Base-by-base conservation (phyloP, 345 rosid species). In the Syzygium aqueum region DNA sequence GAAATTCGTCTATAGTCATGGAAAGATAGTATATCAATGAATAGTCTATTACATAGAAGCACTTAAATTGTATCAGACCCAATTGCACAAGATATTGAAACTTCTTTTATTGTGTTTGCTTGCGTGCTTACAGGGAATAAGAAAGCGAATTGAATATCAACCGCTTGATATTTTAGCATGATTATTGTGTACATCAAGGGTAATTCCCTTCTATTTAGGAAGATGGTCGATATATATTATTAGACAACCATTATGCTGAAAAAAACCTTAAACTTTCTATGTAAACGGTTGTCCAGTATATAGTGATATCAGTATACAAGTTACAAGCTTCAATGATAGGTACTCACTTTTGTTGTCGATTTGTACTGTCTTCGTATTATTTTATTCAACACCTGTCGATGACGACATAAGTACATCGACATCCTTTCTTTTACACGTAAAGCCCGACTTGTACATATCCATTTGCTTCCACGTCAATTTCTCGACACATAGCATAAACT, bases 271-370 rank as follows among this genome's bases (percentile, higher is more conserved):
- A 19, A 73, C 49, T 73, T 19, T 73, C 27, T 19, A 37, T 33
- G 11, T 1, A 22, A 37, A 2, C 2, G 25, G 11, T 0, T 11
- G 25, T 73, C 10, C 11, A 65, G 25, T 4, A 19, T 2, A 0
- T 11, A 1, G 49, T 73, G 46, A 19, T 19, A 73, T 73, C 1
- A 73, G 13, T 37, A 73, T 73, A 67, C 40, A 8, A 67, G 78
- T 67, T 67, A 37, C 49, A 5, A 73, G 6, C 37, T 37, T 37
- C 22, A 37, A 37, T 2, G 13, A 4, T 10, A 73, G 82, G 43
- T 73, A 19, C 27, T 37, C 49, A 9, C 37, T 73, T 17, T 33
- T 33, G 21, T 8, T 33, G 9, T 2, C 33, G 11, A 21, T 67
- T 67, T 33, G 46, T 33, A 8, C 17, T 67, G 46, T 8, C 19